Conservation (phyloP, 176 grass and related monocot genomes). For the Saccharum officinarum region DNA sequence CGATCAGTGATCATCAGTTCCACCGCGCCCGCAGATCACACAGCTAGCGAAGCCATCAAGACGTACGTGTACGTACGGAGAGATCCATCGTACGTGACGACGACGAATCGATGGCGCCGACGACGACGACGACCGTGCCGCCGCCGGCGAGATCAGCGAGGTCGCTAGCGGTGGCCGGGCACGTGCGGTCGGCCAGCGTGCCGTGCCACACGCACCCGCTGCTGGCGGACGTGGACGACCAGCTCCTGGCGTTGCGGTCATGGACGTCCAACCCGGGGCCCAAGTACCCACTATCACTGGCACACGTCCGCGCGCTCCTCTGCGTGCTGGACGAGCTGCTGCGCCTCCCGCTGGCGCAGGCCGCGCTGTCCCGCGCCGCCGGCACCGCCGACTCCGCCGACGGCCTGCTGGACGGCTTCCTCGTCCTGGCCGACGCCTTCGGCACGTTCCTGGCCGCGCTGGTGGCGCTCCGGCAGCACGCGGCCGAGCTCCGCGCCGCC, state of each 20-base stretch:
- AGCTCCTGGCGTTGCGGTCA: constrained; percentile 37
- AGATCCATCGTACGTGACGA: no score
- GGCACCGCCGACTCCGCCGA: neutral
- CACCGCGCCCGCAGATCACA: neutral
- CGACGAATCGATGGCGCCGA: constrained; percentile 10
- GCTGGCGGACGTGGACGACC: constrained; percentile 49
- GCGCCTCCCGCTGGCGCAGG: constrained; percentile 34
- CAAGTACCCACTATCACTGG: constrained; percentile 34
- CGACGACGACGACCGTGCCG: neutral
- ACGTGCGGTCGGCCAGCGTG: constrained; percentile 62
- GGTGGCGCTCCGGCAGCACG: constrained; percentile 36
- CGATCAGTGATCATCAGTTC: neutral
- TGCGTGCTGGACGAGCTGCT: constrained; percentile 67
- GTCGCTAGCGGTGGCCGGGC: neutral
- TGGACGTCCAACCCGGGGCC: constrained; percentile 30
- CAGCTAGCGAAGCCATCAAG: neutral
- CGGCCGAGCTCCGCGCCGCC: constrained; percentile 40
- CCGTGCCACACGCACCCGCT: constrained; percentile 53
- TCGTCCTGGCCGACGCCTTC: constrained; percentile 65
- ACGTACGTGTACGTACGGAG: neutral
- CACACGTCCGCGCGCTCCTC: constrained; percentile 50
- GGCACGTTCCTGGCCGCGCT: constrained; percentile 45
- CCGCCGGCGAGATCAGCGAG: neutral
- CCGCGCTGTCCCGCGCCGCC: neutral
- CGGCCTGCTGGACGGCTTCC: constrained; percentile 58